Base-by-base conservation (phyloP, 1,139 yeast genomes). In the Magnusiomyces suaveolens region DNA sequence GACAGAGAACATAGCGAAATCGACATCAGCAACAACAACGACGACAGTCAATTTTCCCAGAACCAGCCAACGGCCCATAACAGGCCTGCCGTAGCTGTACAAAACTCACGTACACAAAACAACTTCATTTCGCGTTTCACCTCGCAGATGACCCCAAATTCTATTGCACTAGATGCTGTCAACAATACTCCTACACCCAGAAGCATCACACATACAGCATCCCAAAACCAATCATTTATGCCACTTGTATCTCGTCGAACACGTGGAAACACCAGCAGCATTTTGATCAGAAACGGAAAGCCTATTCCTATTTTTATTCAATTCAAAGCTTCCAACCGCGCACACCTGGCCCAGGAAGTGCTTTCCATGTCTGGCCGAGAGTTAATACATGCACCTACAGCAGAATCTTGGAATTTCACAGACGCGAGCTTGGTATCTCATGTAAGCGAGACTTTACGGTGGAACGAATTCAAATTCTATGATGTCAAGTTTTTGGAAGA, bases 251-350 rank as follows among this genome's bases (percentile, higher is more conserved):
- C 49, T 6, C 12, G 25, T 12, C 49, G 49, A n/a, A 46, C 49
- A 8, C 38, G 49, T 6, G 25, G 25, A 2, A 46, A 21, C 20
- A 46, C 49, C 16, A 29, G 25, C 39, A n/a, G n/a, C 25, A 46
- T 46, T 46, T 46, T 46, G 25, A n/a, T 46, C 14, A 32, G 20
- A 25, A 39, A 46, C 23, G 49, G 49, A 6, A 46, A 46, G 29
- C 38, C 49, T 2, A 46, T 46, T 3, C 39, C 49, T 3, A 25
- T 46, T n/a, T 46, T 46, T 46, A 32, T 46, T 29, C 49, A 47
- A 23, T 47, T 47, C 18, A 47, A 47, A 23, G 41, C 23, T 20
- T 18, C 12, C 12, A 36, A 47, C 18, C 25, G 50, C 4, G n/a
- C 29, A 3, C 26, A 47, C 10, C 29, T 47, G 16, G 50, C 50